Evolutionary conservation across 129 eudicot genomes (phyloP).

Genomic region (Escallonia rubra): DNA sequence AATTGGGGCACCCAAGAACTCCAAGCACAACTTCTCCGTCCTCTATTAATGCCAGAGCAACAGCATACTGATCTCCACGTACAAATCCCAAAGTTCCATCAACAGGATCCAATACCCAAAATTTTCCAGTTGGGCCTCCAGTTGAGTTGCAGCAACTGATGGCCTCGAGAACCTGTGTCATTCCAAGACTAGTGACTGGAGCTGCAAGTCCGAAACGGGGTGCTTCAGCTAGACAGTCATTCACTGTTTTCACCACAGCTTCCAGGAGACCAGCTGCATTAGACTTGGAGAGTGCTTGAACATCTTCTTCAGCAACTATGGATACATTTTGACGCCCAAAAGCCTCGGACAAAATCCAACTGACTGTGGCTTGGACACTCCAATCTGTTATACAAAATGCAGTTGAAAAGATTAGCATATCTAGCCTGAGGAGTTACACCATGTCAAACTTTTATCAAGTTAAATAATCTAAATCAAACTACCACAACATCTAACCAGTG

Average conservation of each 20-base stretch:
- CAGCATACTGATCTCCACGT: slow-evolving; percentile 88
- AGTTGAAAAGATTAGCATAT: too few species aligned
- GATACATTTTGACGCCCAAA: slow-evolving; percentile 69
- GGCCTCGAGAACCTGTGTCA: slow-evolving; percentile 56
- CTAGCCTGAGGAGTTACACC: background rate
- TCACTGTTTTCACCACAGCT: slow-evolving; percentile 58
- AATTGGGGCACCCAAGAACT: slow-evolving; percentile 91
- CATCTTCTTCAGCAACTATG: slow-evolving; percentile 87
- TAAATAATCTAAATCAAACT: too few species aligned
- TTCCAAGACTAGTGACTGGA: slow-evolving; percentile 32
- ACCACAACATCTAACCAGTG: too few species aligned
- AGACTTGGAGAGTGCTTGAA: slow-evolving; percentile 49
- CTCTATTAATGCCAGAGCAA: slow-evolving; percentile 79
- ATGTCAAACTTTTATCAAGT: background rate
- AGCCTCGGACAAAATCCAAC: slow-evolving; percentile 74
- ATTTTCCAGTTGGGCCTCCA: slow-evolving; percentile 55
- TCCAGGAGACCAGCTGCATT: slow-evolving; percentile 40
- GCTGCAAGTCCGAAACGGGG: slow-evolving; percentile 56
- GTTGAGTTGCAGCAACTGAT: slow-evolving; percentile 74
- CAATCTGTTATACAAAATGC: slow-evolving; percentile 51
- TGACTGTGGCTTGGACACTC: slow-evolving; percentile 88
- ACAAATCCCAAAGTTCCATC: slow-evolving; percentile 90
- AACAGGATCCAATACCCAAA: slow-evolving; percentile 93
- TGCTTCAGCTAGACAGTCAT: slow-evolving; percentile 47
- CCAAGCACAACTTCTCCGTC: slow-evolving; percentile 82